A percentile compares a stretch with the other conserved stretches of the same genome.
phyloP scores from a whole-genome alignment of 305 asterid genomes.

The Ruellia speciosa region DNA sequence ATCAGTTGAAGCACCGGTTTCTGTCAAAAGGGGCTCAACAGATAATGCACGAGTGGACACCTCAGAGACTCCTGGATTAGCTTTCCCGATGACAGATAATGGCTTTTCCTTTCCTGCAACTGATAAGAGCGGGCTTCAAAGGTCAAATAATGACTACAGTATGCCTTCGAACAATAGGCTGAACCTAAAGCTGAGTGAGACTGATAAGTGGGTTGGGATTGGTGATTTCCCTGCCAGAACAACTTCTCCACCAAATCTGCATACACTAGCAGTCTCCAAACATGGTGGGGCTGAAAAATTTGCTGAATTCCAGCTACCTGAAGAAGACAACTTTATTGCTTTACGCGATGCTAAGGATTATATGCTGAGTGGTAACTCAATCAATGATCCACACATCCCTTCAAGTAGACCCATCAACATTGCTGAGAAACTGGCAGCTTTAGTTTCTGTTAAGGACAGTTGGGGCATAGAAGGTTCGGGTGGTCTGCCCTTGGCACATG shows the following conservation, averaged over 20 bases:
- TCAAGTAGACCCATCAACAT: constrained; percentile 39
- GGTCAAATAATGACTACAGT: constrained; percentile 28
- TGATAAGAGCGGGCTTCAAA: constrained; percentile 32
- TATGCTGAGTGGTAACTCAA: constrained; percentile 35
- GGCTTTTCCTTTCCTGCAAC: constrained; percentile 28
- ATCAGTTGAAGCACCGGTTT: constrained; percentile 89
- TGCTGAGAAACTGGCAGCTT: constrained; percentile 49
- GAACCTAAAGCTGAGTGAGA: constrained; percentile 30
- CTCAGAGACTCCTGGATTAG: constrained; percentile 34
- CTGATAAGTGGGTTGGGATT: constrained; percentile 53
- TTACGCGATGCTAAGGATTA: constrained; percentile 36
- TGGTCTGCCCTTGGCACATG: constrained; percentile 34
- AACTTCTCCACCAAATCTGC: constrained; percentile 35
- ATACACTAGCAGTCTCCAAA: constrained; percentile 28
- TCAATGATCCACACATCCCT: constrained; percentile 28
- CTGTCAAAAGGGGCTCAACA: constrained; percentile 57
- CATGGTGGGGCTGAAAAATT: constrained; percentile 26
- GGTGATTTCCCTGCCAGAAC: too few species aligned
- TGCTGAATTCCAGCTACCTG: constrained; percentile 51
- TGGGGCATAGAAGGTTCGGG: constrained; percentile 40
- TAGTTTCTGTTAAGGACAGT: constrained; percentile 41
- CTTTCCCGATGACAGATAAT: constrained; percentile 37
- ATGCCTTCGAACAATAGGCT: constrained; percentile 34
- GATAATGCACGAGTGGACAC: constrained; percentile 39
- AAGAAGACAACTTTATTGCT: constrained; percentile 51